Evolutionary conservation across 2,329 filamentous ascomycete species (phyloP), one percentile per base, ranked within the genome.

Genomic region (Ophiostoma sp.): DNA sequence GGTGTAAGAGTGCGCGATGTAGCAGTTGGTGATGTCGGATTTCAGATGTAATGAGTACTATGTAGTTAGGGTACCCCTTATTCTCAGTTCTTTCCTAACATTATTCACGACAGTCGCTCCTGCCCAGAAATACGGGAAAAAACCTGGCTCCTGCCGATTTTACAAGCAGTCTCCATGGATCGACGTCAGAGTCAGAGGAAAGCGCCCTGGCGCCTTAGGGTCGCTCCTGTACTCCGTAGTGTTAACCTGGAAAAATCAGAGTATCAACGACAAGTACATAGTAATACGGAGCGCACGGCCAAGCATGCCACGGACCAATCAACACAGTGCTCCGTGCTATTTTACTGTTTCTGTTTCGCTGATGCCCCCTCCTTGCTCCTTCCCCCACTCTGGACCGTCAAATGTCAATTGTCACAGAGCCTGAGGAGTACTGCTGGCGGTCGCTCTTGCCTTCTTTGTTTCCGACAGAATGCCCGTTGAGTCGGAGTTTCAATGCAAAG

Each of bases 291-390:
- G 23, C 5, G 8, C 10, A 31, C 15, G 44, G 52, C 52, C 52
- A 57, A 57, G 52, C 52, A 57, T 31, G 52, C 52, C 52, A 57
- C 52, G 23, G 11, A n/a, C 52, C 52, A 57, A 57, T 57, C 52
- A 57, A 3, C 8, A 10, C 52, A 27, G 52, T 11, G 52, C 52
- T 31, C 52, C n/a, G 52, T 57, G 52, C 52, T 57, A 13, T 57
- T 52, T 52, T 57, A 17, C 52, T 57, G 23, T 57, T n/a, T 20
- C 44, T 48, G 44, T 48, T 48, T 48, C 52, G 52, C 52, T 57
- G 52, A 57, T 57, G 23, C 52, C 52, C 52, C 52, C 52, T 57
- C 52, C 23, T 57, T 57, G 52, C 52, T 57, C 52, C 52, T 57
- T 23, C 52, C 23, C 44, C 52, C 52, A 57, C 52, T n/a, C n/a